Percentiles rank a stretch among this genome's conserved stretches.
These are phyloP conservation scores for Xerocomellus chrysenteron DNA, from an alignment of 768 basidiomycete genomes.

Conservation along the genomic window DNA sequence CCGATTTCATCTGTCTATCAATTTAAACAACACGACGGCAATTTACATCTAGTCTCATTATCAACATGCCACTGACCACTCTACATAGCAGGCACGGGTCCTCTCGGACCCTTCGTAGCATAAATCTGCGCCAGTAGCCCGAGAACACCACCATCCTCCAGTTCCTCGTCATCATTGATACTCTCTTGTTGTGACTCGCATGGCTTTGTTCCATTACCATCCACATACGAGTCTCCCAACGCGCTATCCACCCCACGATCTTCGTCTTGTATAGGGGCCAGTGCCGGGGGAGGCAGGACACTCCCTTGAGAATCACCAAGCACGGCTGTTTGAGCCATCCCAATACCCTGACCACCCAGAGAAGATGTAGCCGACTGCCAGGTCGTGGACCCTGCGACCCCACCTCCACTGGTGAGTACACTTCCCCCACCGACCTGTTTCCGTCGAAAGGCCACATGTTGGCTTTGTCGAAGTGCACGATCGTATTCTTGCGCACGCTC, in stretches of 20 bases:
- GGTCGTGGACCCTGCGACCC: conserved; percentile 47
- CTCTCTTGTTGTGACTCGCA: conserved; percentile 45
- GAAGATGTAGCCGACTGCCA: conserved; percentile 50
- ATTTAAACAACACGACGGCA: not conserved
- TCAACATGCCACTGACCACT: not conserved
- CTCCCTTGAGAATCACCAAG: conserved; percentile 77
- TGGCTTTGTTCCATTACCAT: conserved; percentile 48
- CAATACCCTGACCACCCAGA: conserved; percentile 35
- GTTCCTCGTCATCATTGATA: conserved; percentile 57
- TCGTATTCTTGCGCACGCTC: conserved; percentile 76
- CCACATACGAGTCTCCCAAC: conserved; percentile 71
- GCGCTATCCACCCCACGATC: conserved; percentile 59
- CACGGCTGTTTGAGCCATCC: conserved; percentile 67
- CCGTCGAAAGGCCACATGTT: conserved; percentile 47
- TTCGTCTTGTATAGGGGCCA: conserved; percentile 38
- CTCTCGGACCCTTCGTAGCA: conserved; percentile 49
- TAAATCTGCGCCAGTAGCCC: conserved; percentile 88
- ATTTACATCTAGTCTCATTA: not conserved
- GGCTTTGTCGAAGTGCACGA: conserved; percentile 69
- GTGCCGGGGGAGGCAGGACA: conserved; percentile 22
- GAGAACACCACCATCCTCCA: conserved; percentile 82
- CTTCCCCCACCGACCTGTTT: conserved; percentile 32
- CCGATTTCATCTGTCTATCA: not conserved
- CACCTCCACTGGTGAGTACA: conserved; percentile 42
- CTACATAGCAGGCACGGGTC: conserved; percentile 46